These are phyloP conservation scores for Chlamydomonas sp. DNA, from an alignment of 139 green algal species.

Conservation along the genomic window DNA sequence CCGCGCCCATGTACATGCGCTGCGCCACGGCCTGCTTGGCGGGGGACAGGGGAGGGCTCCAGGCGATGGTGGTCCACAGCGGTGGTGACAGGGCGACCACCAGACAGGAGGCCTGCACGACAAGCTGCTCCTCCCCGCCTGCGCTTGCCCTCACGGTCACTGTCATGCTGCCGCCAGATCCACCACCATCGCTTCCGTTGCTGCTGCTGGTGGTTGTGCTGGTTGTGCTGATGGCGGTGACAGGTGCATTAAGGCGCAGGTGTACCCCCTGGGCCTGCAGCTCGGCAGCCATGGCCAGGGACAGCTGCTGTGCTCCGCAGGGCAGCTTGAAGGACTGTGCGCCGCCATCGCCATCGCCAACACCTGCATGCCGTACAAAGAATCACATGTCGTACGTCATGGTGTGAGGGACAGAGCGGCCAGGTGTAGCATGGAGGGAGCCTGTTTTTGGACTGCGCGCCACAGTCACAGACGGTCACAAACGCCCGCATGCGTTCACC, in stretches of 20 bases:
- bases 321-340: background rate
- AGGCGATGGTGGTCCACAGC: background rate
- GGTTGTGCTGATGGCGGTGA: background rate
- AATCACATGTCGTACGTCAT: too few relatives aligned
- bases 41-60: background rate
- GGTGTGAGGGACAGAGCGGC: too few relatives aligned
- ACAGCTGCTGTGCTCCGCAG: conserved; percentile 8
- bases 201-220: background rate
- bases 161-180: background rate
- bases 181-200: background rate
- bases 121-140: background rate
- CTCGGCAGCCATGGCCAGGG: background rate
- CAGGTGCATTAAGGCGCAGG: background rate
- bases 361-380: too few relatives aligned
- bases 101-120: background rate
- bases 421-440: too few relatives aligned
- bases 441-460: too few relatives aligned
- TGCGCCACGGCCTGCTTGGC: background rate
- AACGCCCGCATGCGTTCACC: too few relatives aligned
- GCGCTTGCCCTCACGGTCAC: background rate
- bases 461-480: too few relatives aligned
- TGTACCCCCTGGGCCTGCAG: background rate
- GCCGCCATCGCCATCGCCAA: conserved; percentile 13
- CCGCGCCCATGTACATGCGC: conserved; percentile 17
- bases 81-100: conserved; percentile 15